Base-by-base conservation (phyloP, 192 early-diverging fungal species). In the Linnemannia hyalina region DNA sequence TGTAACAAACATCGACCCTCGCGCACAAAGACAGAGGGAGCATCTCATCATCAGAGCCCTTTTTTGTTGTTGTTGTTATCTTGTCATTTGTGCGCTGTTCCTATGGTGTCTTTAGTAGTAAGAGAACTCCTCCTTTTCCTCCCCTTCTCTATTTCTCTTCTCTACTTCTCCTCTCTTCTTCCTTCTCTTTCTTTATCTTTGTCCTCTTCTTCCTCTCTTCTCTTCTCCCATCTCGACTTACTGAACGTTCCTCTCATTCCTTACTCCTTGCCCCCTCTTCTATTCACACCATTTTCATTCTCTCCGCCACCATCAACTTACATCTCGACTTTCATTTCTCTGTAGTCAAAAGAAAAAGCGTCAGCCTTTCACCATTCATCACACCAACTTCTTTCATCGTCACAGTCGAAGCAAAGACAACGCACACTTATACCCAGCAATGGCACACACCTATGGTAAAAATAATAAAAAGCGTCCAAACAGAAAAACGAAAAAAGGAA, bases 361-460 rank as follows among this genome's bases (percentile, higher is more conserved):
- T 18, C 6, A 18, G 4, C 49, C 18, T 52, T 11, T 22, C n/a
- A 13, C 26, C 2, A 74, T 11, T 42, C 60, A 65, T 65, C 60
- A 9, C 60, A 1, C 26, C 29, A 26, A 32, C n/a, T 57, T n/a
- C n/a, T 57, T 65, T 2, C 60, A 32, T 65, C 4, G 29, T 13
- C 26, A n/a, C 23, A n/a, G 26, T 63, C 57, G 26, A 63, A n/a
- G 1, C 57, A 8, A 7, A 57, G 7, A 57, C 55, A 26, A 44
- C 44, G 9, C 60, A 63, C 60, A 32, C 26, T 32, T 32, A 63
- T 65, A 65, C 60, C 74, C 15, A 41, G 52, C 44, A 44, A 81
- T 81, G 80, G 74, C 26, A 29, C 10, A 74, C 57, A 68, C 80
- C 6, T 81, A 81, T 60, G 80, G 80, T 81, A 81, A 80, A 29